A percentile compares a stretch with the other conserved stretches of the same genome.
Evolutionary conservation across 1,139 yeast species (phyloP).

Genomic region (Tardiomyces blankii): DNA sequence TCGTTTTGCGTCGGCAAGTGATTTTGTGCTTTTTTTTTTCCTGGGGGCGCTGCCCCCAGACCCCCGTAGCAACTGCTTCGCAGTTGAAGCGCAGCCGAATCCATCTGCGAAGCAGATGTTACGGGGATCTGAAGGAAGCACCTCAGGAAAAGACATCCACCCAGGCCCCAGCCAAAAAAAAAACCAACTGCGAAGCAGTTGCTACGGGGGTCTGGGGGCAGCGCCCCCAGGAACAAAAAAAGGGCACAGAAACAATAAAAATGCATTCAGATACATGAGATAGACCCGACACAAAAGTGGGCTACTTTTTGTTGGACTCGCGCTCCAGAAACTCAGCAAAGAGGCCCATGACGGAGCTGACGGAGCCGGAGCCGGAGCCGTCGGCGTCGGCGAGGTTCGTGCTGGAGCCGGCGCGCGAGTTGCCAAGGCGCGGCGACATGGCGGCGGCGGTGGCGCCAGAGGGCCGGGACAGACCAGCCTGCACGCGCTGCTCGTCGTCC

Average conservation of each 20-base stretch:
- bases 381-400: constrained; percentile 8
- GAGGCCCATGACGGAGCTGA: constrained; percentile 52
- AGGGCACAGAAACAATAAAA: not conserved
- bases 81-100: no score
- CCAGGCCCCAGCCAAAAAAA: no score
- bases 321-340: constrained; percentile 89
- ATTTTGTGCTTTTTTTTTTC: not conserved
- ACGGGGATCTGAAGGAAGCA: no score
- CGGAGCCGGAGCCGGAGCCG: constrained; percentile 37
- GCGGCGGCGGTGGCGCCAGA: constrained; percentile 13
- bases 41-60: no score
- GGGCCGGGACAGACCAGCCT: constrained; percentile 62
- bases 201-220: no score
- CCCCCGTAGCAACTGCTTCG: no score
- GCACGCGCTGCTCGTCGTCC: constrained; percentile 74
- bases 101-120: no score
- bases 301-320: constrained; percentile 29
- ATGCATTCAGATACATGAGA: not conserved
- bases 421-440: constrained; percentile 9
- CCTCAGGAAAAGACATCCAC: no score
- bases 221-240: not conserved
- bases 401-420: constrained; percentile 9
- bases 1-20: constrained; percentile 91
- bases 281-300: no score
- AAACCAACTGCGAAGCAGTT: no score